Evolutionary conservation across 345 rosid species (phyloP), one percentile per base, ranked within the genome.

Genomic region (Eucalyptus cloeziana): DNA sequence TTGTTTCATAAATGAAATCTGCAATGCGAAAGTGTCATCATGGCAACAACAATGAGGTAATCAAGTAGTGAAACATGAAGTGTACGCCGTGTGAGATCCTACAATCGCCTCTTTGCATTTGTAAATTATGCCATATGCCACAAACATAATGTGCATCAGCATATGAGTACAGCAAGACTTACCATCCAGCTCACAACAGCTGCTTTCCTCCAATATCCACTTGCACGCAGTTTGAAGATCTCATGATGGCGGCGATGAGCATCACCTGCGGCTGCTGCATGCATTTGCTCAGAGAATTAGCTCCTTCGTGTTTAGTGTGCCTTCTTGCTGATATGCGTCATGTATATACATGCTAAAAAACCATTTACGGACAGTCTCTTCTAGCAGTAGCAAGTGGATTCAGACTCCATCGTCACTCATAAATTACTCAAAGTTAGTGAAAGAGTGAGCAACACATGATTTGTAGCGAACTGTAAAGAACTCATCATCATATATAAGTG

Each of bases 1-100:
- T 93, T 97, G 99, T 87, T 94, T 96, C 96, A 93, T 93, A 94
- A 97, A 97, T 44, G 99, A 93, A 86, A 95, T 94, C 97, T 97
- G 94, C 90, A 83, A 49, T 4, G 47, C 9, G 0, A 50, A 37
- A 27, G 7, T 21, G 45, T 31, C 60, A 79, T 33, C 87, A 87
- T 37, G 37, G 22, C 87, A 33, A 86, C 40, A 17, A 50, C 9
- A 49, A 40, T 0, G 13, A 43, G 88, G 0, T 3, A 69, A 33
- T 69, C 85, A 40, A 76, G 14, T 21, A 40, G 85, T 76, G 85
- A 76, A 76, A 76, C 22, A 76, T 76, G 30, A 76, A 76, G 4
- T 40, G 47, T 40, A 10, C 0, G 15, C 47, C 0, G 8, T 40
- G 85, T 21, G 11, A 76, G 2, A 22, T 76, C 85, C 85, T 76